These are phyloP conservation scores for Casuarina equisetifolia DNA, from an alignment of 306 rosid genomes.

Conservation along the genomic window DNA sequence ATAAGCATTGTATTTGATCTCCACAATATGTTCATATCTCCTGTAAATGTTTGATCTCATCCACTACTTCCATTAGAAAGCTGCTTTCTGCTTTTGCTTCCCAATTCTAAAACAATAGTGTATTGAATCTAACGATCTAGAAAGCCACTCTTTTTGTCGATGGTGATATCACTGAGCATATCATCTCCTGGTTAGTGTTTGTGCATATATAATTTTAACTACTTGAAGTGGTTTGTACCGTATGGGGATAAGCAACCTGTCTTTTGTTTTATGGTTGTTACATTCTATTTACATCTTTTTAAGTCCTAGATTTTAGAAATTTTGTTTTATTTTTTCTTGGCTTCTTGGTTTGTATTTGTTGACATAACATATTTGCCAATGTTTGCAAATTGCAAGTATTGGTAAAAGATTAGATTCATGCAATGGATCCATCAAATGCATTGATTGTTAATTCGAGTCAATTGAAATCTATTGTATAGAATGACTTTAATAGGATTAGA, in stretches of 20 bases:
- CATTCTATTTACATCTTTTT: not conserved
- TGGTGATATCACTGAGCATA: not conserved
- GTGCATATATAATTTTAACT: not conserved
- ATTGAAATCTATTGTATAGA: slow-evolving; percentile 96
- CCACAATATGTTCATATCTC: not conserved
- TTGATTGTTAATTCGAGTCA: slow-evolving; percentile 80
- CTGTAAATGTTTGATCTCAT: not conserved
- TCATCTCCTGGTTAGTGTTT: not conserved
- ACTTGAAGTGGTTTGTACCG: not conserved
- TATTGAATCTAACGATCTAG: not conserved
- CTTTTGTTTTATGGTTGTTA: not conserved
- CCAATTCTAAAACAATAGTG: not conserved
- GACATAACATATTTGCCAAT: slow-evolving; percentile 4
- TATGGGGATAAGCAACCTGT: not conserved
- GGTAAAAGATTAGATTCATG: slow-evolving; percentile 46
- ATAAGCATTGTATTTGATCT: not conserved
- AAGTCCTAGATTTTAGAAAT: not conserved
- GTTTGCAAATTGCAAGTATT: slow-evolving; percentile 28
- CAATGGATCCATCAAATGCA: slow-evolving; percentile 92
- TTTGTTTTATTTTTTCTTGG: not conserved
- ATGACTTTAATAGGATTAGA: slow-evolving; percentile 93
- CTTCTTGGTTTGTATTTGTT: not conserved
- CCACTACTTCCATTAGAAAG: not conserved
- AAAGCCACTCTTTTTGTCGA: not conserved
- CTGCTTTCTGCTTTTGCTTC: not conserved